phyloP scores from a whole-genome alignment of 805 yeast genomes.

The Lachancea fermentati region DNA sequence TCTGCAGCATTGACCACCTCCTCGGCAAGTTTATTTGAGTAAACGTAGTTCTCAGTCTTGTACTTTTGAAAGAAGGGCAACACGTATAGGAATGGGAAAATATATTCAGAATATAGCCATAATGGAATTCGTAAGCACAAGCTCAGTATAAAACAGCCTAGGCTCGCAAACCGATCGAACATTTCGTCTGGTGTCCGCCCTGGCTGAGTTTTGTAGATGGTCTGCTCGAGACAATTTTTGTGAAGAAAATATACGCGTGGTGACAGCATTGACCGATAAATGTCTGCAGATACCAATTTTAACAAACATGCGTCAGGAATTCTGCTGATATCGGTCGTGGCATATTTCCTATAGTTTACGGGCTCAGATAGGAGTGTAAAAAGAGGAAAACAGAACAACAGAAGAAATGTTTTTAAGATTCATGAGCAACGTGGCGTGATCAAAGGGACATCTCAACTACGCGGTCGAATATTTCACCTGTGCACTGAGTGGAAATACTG shows the following conservation, averaged over 20 bases:
- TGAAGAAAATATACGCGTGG: neutral
- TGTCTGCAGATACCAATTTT: neutral
- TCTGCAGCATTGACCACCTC: constrained; percentile 23
- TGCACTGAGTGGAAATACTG: too few species aligned
- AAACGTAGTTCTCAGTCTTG: constrained; percentile 4
- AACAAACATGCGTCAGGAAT: neutral
- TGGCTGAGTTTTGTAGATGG: neutral
- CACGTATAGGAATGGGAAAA: constrained; percentile 4
- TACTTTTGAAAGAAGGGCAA: constrained; percentile 5
- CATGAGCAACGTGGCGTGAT: too few species aligned
- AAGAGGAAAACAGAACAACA: too few species aligned
- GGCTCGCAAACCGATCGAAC: constrained; percentile 4
- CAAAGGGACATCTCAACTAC: too few species aligned
- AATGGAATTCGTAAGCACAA: constrained; percentile 4
- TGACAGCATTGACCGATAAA: neutral
- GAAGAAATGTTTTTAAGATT: too few species aligned
- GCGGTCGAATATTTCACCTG: too few species aligned
- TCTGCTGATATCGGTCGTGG: too few species aligned
- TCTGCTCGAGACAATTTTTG: neutral
- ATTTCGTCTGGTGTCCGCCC: neutral
- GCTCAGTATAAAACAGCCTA: constrained; percentile 2
- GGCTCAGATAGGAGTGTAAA: too few species aligned
- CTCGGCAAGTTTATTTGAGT: constrained; percentile 6
- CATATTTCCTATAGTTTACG: too few species aligned
- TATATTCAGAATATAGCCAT: constrained; percentile 4